phyloP scores from a whole-genome alignment of 2,329 filamentous ascomycete species.

The Xylaria sp. region DNA sequence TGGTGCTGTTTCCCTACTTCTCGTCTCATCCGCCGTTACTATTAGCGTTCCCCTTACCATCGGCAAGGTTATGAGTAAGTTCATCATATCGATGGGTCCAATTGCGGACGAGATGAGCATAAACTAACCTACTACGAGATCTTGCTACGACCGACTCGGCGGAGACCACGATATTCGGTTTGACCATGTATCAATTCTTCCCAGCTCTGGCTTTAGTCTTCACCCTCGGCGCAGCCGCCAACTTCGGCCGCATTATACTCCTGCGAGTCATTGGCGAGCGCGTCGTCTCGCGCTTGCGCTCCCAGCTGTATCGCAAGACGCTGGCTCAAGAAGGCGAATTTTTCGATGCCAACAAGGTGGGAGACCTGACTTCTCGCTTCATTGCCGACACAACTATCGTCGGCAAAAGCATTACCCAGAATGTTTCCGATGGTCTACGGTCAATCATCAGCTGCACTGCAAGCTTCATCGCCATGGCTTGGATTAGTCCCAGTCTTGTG shows the following conservation, averaged over 20 bases:
- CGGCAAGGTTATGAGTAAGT: conserved; percentile 75
- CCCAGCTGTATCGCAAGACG: conserved; percentile 87
- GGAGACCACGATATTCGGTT: conserved; percentile 76
- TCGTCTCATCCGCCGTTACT: conserved; percentile 89
- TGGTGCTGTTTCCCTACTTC: conserved; percentile 80
- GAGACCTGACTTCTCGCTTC: conserved; percentile 92
- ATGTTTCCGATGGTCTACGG: conserved; percentile 92
- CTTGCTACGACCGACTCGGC: conserved; percentile 76
- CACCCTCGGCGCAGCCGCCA: conserved; percentile 82
- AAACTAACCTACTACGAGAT: conserved; percentile 54
- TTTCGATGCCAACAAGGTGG: conserved; percentile 96
- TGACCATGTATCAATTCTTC: conserved; percentile 89
- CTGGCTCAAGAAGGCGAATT: conserved; percentile 99
- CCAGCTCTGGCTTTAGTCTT: conserved; percentile 76
- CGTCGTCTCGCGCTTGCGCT: conserved; percentile 87
- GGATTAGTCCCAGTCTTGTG: conserved; percentile 88
- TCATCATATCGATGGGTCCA: background rate
- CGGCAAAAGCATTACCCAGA: conserved; percentile 97
- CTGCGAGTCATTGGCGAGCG: conserved; percentile 93
- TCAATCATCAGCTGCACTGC: conserved; percentile 88
- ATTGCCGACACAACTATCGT: conserved; percentile 98
- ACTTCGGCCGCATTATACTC: conserved; percentile 92
- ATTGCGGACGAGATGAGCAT: background rate
- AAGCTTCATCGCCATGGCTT: conserved; percentile 93
- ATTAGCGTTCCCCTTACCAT: conserved; percentile 98